These are phyloP conservation scores for Diaporthe citrichinensis DNA, from an alignment of 2,329 filamentous ascomycete genomes.

Conservation along the genomic window DNA sequence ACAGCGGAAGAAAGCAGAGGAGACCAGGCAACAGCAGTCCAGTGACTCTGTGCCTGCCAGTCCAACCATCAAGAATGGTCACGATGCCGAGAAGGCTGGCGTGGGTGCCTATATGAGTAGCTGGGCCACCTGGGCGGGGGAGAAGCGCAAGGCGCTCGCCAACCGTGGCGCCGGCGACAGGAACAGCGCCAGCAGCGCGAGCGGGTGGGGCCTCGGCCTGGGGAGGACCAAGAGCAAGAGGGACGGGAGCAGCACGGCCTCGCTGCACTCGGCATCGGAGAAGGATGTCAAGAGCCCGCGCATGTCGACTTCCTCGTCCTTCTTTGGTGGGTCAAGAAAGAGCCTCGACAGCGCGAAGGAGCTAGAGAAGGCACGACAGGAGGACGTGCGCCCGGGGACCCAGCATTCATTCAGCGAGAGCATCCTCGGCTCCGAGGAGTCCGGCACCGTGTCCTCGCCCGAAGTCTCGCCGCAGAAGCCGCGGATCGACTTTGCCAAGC, in stretches of 20 bases:
- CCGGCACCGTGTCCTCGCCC: slow-evolving; percentile 36
- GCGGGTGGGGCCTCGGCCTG: slow-evolving; percentile 54
- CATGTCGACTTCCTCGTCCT: slow-evolving; percentile 45
- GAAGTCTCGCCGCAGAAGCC: slow-evolving; percentile 37
- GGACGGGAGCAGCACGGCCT: slow-evolving; percentile 41
- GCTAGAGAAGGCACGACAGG: slow-evolving; percentile 1
- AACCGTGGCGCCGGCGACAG: slow-evolving; percentile 46
- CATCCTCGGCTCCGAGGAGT: slow-evolving; percentile 39
- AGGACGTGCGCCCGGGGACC: slow-evolving; percentile 43
- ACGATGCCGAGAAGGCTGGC: slow-evolving; percentile 65
- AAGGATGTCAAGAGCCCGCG: slow-evolving; percentile 42
- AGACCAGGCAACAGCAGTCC: slow-evolving; percentile 53
- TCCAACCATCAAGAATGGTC: slow-evolving; percentile 52
- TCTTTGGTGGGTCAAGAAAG: slow-evolving; percentile 36
- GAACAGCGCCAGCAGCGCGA: slow-evolving; percentile 36
- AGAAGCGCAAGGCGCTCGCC: slow-evolving; percentile 77
- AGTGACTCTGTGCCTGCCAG: slow-evolving; percentile 60
- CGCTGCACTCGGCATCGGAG: slow-evolving; percentile 40
- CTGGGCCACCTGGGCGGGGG: slow-evolving; percentile 79
- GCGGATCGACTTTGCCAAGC: slow-evolving; percentile 38
- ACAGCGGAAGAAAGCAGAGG: slow-evolving; percentile 74
- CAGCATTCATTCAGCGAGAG: slow-evolving; percentile 44
- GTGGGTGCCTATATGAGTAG: slow-evolving; percentile 69
- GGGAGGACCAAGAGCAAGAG: slow-evolving; percentile 46
- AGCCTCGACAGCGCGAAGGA: slow-evolving; percentile 22